Evolutionary conservation across 371 early-diverging fungal species (phyloP).

Genomic region (Circinella umbellata): DNA sequence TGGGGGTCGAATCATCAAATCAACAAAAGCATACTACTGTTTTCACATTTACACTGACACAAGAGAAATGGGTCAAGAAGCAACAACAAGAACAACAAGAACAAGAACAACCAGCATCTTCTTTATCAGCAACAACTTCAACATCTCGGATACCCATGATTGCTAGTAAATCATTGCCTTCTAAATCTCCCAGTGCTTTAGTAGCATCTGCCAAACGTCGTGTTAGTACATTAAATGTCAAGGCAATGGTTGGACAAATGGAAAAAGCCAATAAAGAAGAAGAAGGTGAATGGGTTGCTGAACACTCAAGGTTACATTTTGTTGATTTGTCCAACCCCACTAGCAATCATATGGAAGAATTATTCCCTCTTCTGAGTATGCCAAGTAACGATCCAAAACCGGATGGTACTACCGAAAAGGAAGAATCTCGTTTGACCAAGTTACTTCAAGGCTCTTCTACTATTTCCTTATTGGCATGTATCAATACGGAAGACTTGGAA

Average conservation of each 20-base stretch:
- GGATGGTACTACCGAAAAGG: not conserved
- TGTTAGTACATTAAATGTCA: constrained; percentile 23
- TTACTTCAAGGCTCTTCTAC: constrained; percentile 91
- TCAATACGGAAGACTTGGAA: constrained; percentile 70
- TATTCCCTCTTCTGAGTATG: not conserved
- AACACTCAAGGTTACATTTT: constrained; percentile 90
- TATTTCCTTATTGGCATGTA: constrained; percentile 78
- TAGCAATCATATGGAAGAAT: not conserved
- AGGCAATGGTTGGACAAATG: constrained; percentile 32
- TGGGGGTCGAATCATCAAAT: constrained; percentile 60
- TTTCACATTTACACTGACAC: constrained; percentile 77
- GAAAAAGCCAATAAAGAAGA: constrained; percentile 36
- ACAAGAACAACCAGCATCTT: no score
- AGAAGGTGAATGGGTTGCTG: constrained; percentile 44
- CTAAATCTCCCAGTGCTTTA: not conserved
- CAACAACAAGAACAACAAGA: constrained; percentile 2
- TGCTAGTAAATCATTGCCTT: constrained; percentile 8
- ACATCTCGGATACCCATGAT: not conserved
- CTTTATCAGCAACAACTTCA: not conserved
- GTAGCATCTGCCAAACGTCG: constrained; percentile 14
- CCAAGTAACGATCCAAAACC: no score
- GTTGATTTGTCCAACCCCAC: constrained; percentile 75
- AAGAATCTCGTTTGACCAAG: constrained; percentile 91
- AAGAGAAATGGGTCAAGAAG: constrained; percentile 48
- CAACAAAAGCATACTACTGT: constrained; percentile 86